These are phyloP conservation scores for Ophiorrhiza pumila DNA, from an alignment of 257 asterid species.

Conservation along the genomic window DNA sequence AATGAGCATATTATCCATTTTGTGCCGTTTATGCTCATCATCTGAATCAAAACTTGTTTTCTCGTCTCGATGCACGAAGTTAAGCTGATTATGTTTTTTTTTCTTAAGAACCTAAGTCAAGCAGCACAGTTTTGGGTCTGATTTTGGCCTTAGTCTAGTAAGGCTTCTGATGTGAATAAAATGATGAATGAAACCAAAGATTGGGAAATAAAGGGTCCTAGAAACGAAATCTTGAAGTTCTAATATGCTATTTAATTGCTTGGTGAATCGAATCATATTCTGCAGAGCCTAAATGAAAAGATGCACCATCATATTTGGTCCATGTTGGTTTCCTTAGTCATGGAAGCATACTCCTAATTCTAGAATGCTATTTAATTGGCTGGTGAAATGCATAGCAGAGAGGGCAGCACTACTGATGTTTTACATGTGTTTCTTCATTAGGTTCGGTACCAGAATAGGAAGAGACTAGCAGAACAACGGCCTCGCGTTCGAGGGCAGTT, in stretches of 20 bases:
- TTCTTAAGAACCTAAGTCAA: too few species aligned
- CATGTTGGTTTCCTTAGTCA: background rate
- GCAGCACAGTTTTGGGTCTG: background rate
- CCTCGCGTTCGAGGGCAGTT: slow-evolving; percentile 64
- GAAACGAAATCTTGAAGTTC: background rate
- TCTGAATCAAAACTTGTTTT: background rate
- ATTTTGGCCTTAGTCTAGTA: background rate
- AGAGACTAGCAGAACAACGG: slow-evolving; percentile 65
- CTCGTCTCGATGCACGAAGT: background rate
- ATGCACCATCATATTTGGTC: background rate
- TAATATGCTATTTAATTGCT: background rate
- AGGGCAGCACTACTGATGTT: background rate
- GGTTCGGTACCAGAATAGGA: slow-evolving; percentile 56
- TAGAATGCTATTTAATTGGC: background rate
- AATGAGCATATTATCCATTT: background rate
- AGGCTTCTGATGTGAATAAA: background rate
- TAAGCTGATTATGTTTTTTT: background rate
- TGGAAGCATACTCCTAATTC: background rate
- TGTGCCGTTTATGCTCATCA: background rate
- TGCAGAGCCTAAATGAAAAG: background rate
- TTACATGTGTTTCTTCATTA: slow-evolving; percentile 19
- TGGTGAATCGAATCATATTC: too few species aligned
- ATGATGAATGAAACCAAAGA: background rate
- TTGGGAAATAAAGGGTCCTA: background rate
- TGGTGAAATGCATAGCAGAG: background rate